Evolutionary conservation across 768 basidiomycete species (phyloP), one percentile per base, ranked within the genome.

Genomic region (Boletus sp.): DNA sequence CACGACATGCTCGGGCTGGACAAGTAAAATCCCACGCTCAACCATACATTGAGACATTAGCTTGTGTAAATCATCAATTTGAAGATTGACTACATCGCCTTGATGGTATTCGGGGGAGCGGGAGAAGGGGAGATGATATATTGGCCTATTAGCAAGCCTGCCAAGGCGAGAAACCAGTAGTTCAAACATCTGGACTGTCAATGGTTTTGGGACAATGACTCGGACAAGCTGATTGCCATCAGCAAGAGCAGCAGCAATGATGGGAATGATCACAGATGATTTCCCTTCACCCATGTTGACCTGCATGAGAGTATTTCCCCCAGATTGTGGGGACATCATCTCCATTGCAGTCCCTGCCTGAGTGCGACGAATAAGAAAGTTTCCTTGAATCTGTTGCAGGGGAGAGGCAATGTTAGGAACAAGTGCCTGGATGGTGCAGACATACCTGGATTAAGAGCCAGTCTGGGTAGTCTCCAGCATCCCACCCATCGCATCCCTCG

Each of bases 41-140:
- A 7, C 15, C 37, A n/a, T 79, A 76, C 37, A 37, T 79, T 25
- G 78, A 66, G 21, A 78, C 74, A 4, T 62, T 23, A 82, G 37
- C 15, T 37, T 17, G 17, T 8, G 17, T 17, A 37, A 4, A n/a
- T 17, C 73, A 37, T 25, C 25, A 4, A 25, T 5, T 2, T 4
- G 25, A 25, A 25, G 25, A 5, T 5, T 25, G 25, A 25, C 5
- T 5, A 25, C 25, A 1, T 25, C 2, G 25, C 25, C 25, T 2
- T 4, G 0, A 5, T 3, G 2, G 25, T 25, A 25, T 5, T 25
- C 25, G 25, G 3, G 25, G 2, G 25, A 25, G 3, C 25, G 25
- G 25, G 25, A 25, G 25, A 25, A 25, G 25, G 25, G 25, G 0
- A 25, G 25, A 5, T 25, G 25, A 5, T 25, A 25, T 25, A 25